These are phyloP conservation scores for Candida koratica DNA, from an alignment of 805 yeast species.

Conservation along the genomic window DNA sequence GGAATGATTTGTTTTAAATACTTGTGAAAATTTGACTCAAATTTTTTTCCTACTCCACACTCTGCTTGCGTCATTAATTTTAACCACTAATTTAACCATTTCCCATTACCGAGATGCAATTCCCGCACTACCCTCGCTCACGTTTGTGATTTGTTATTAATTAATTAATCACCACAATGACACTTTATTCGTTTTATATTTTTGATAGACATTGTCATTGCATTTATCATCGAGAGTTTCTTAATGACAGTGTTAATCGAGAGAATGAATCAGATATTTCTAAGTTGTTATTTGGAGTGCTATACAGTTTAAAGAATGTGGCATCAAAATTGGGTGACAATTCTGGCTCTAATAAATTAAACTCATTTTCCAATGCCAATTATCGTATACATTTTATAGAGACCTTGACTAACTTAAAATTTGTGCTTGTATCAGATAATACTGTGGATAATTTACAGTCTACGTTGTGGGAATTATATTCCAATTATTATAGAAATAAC, in stretches of 20 bases:
- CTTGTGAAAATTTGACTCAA: slow-evolving; percentile 1
- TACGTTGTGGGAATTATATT: slow-evolving; percentile 56
- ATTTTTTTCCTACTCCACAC: slow-evolving; percentile 6
- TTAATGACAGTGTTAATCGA: slow-evolving; percentile 32
- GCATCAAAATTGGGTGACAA: slow-evolving; percentile 48
- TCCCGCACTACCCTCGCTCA: neutral
- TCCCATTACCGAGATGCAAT: neutral
- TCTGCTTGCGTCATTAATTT: slow-evolving; percentile 5
- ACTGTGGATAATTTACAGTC: slow-evolving; percentile 50
- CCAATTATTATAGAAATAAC: slow-evolving; percentile 52
- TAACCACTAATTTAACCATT: no score
- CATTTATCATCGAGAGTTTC: slow-evolving; percentile 69
- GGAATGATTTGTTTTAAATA: neutral
- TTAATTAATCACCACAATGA: slow-evolving; percentile 1
- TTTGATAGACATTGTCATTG: slow-evolving; percentile 92
- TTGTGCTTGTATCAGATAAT: slow-evolving; percentile 70
- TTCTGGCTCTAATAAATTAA: slow-evolving; percentile 35
- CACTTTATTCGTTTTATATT: slow-evolving; percentile 68
- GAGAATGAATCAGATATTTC: slow-evolving; percentile 66
- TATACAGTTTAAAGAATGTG: slow-evolving; percentile 74
- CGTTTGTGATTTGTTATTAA: no score
- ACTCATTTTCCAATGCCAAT: slow-evolving; percentile 64
- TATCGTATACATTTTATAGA: slow-evolving; percentile 79
- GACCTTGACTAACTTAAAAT: slow-evolving; percentile 72
- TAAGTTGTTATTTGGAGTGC: slow-evolving; percentile 79